A percentile compares a stretch with the other conserved stretches of the same genome.
phyloP scores from a whole-genome alignment of 2,329 filamentous ascomycete genomes.

The Aphanoascus verrucosus region DNA sequence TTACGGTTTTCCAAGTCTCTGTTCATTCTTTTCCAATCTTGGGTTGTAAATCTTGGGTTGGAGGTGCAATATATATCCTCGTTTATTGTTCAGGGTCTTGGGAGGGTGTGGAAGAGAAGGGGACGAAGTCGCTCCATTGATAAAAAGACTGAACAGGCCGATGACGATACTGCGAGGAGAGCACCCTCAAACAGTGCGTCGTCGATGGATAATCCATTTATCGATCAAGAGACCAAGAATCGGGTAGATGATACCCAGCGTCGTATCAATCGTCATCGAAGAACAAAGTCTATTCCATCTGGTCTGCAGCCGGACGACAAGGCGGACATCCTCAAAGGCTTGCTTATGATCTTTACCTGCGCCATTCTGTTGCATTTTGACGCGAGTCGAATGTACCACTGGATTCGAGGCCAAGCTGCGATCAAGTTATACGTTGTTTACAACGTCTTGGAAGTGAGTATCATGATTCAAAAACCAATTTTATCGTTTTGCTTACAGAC shows the following conservation, averaged over 20 bases:
- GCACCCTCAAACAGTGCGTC: neutral
- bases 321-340: slow-evolving; percentile 82
- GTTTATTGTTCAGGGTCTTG: slow-evolving; percentile 70
- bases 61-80: slow-evolving; percentile 61
- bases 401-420: slow-evolving; percentile 87
- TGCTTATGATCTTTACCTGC: slow-evolving; percentile 78
- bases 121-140: slow-evolving; percentile 16
- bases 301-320: slow-evolving; percentile 80
- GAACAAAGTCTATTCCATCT: slow-evolving; percentile 76
- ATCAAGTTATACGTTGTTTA: slow-evolving; percentile 99
- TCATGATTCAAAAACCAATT: neutral
- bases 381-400: slow-evolving; percentile 95
- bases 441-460: slow-evolving; percentile 71
- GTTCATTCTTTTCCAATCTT: slow-evolving; percentile 66
- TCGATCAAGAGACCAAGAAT: slow-evolving; percentile 6
- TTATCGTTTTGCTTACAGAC: slow-evolving; percentile 1
- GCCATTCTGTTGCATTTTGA: slow-evolving; percentile 80
- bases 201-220: slow-evolving; percentile 2
- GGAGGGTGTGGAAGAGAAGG: slow-evolving; percentile 58
- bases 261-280: slow-evolving; percentile 48
- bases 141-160: neutral
- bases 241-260: slow-evolving; percentile 21
- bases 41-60: slow-evolving; percentile 58
- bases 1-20: slow-evolving; percentile 76
- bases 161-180: neutral